A percentile compares a stretch with the other conserved stretches of the same genome.
phyloP scores from a whole-genome alignment of 208 protist species.

The Crithidia fasciculata region DNA sequence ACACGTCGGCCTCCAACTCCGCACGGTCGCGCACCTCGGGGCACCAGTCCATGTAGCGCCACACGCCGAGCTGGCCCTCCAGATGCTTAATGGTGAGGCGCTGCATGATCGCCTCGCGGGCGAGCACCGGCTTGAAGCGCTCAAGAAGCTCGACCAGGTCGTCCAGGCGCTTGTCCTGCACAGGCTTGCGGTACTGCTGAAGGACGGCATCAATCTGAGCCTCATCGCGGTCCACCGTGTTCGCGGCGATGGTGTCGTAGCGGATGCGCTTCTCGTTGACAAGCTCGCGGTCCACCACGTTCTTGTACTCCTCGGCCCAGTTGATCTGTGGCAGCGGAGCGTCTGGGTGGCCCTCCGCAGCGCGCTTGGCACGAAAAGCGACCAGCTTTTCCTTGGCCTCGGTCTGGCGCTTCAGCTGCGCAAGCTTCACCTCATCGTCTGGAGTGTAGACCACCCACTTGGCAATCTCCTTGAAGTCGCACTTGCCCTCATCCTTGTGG shows the following conservation, averaged over 20 bases:
- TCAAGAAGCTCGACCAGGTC: slow-evolving; percentile 88
- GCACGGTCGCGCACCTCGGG: slow-evolving; percentile 92
- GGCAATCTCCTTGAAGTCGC: slow-evolving; percentile 83
- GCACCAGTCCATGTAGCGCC: slow-evolving; percentile 94
- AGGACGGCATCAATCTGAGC: slow-evolving; percentile 85
- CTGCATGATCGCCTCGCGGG: slow-evolving; percentile 93
- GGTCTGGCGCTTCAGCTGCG: slow-evolving; percentile 74
- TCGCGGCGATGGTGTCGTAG: slow-evolving; percentile 83
- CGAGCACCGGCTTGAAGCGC: slow-evolving; percentile 93
- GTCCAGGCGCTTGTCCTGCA: slow-evolving; percentile 88
- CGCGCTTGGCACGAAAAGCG: slow-evolving; percentile 72
- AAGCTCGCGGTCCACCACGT: slow-evolving; percentile 83
- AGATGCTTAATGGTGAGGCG: slow-evolving; percentile 93
- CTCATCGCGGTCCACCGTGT: slow-evolving; percentile 85
- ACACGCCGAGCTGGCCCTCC: slow-evolving; percentile 92
- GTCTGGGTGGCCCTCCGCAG: slow-evolving; percentile 64
- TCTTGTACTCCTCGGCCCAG: slow-evolving; percentile 80
- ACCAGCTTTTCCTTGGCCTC: slow-evolving; percentile 81
- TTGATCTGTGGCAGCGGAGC: slow-evolving; percentile 74
- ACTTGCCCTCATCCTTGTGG: slow-evolving; percentile 90
- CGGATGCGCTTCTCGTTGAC: slow-evolving; percentile 89
- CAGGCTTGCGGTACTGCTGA: slow-evolving; percentile 86
- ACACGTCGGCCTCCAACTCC: slow-evolving; percentile 89
- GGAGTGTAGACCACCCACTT: slow-evolving; percentile 94
- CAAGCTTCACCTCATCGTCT: slow-evolving; percentile 83